Evolutionary conservation across 257 asterid genomes (phyloP), one percentile per base, ranked within the genome.

Genomic region (Gentiana dahurica): DNA sequence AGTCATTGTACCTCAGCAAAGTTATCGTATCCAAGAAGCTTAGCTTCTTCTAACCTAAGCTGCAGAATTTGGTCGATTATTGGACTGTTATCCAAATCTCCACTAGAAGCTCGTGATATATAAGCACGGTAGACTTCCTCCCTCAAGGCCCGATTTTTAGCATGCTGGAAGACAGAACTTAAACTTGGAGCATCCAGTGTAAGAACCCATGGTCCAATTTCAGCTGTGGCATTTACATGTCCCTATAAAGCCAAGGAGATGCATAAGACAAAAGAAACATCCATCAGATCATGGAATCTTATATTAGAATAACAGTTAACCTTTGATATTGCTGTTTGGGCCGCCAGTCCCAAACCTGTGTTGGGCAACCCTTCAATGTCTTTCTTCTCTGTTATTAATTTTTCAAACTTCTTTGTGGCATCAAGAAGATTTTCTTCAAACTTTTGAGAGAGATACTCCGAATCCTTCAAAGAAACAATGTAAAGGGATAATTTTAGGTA

Each of bases 71-170:
- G 85, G 74, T 92, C 87, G 74, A 92, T 83, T 53, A 83, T 80
- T 57, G 68, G 61, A 0, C 95, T 81, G 76, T 92, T 92, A 81
- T 92, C 95, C 56, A 83, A 73, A 68, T 83, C 94, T 65, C 95
- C 99, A 71, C 82, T 77, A 65, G 95, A 88, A 71, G 99, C 97
- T 66, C 97, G 97, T 68, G 74, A 81, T 60, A 83, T 46, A 77
- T 78, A 83, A 67, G 95, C 95, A 68, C 81, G 86, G 76, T 92
- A 92, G 54, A 92, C 94, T 77, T 92, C 99, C 86, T 92, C 97
- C 12, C 99, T 89, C 75, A 92, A 73, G 41, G 80, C 60, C 70
- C 95, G 84, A 50, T 83, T 88, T 70, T 77, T 81, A 48, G 97
- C 91, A 66, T 92, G 97, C 73, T 88, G 97, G 91, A 85, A 67